Base-by-base conservation (phyloP, 306 rosid species). In the Betula pendula region DNA sequence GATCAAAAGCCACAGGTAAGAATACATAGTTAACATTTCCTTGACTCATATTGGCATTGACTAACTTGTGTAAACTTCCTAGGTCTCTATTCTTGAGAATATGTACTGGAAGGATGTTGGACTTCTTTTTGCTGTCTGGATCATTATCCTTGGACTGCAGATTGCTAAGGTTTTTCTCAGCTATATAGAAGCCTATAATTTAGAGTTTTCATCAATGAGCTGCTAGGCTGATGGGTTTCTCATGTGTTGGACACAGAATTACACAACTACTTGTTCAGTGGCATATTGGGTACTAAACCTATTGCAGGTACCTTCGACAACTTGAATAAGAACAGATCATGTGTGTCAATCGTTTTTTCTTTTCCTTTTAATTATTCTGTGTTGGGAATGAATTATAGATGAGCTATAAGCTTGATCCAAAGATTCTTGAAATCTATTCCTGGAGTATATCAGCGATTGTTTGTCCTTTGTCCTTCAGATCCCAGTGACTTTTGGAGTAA, bases 21-120 rank as follows among this genome's bases (percentile, higher is more conserved):
- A 17, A 38, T 38, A 38, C 42, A 5, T 38, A 73, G 40, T 75
- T 50, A 43, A 20, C 22, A 15, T n/a, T 10, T 8, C 27, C 25
- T 17, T 35, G 70, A 66, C 13, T 66, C 24, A 10, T 38, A n/a
- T n/a, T n/a, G 29, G 6, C 38, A 9, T 38, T 19, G 48, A 38
- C 27, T 12, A 67, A 80, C 71, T 71, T 48, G 60, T 75, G 58
- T 19, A 70, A 63, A 79, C 75, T 87, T 5, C 42, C 89, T 90
- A 95, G 97, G 86, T 92, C 72, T 55, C 92, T 29, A 24, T 92
- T 48, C 48, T 89, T 72, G 87, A 91, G 80, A 92, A 95, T 55
- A 85, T 95, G 5, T 81, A 50, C 80, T 89, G 97, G 99, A 95
- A 90, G 82, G 97, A 95, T 79, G 53, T 85, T 69, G 97, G 97